Base-by-base conservation (phyloP, 345 rosid species). In the Diplotaxis tenuifolia region DNA sequence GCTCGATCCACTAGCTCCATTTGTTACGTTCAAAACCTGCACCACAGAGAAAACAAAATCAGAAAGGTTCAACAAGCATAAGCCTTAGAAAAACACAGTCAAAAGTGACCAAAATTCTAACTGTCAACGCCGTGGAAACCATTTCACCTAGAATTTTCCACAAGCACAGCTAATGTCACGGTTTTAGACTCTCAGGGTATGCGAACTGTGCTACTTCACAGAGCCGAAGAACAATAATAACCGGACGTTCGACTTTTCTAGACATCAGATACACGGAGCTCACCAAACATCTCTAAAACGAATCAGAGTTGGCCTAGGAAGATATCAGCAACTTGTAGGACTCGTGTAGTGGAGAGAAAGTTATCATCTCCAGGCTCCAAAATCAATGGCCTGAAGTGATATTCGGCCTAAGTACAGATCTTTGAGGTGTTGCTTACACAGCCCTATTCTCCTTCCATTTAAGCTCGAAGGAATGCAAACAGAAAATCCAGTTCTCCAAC, bases 1-100 rank as follows among this genome's bases (percentile, higher is more conserved):
- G 87, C 96, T 72, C 86, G 84, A 78, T 95, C 97, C 3, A 91
- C 97, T 72, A 91, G 72, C 73, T 91, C 99, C 96, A 91, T 95
- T 74, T 34, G 47, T 59, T 31, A 63, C 25, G 22, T 74, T 54
- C 34, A 21, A 7, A 7, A 52, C 78, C 78, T 79, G 34, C 67
- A 74, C 42, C 21, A 59, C 42, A 20, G 4, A 3, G 4, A 62
- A 64, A 12, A 16, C 3, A 21, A 22, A 11, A 22, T 20, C 16
- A 62, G 11, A 27, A 14, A 29, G 34, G 18, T 45, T 21, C 42
- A 70, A 56, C 54, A 70, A 70, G 40, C 61, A 58, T 68, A 62
- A 55, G 36, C 52, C 25, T 55, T 29, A 15, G 4, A 40, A 53
- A 42, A 12, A 56, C 10, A 61, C 74, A 15, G 49, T 53, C 52